Conservation (phyloP, 176 grass and related monocot genomes). For the Rhipidocladum racemiflorum region DNA sequence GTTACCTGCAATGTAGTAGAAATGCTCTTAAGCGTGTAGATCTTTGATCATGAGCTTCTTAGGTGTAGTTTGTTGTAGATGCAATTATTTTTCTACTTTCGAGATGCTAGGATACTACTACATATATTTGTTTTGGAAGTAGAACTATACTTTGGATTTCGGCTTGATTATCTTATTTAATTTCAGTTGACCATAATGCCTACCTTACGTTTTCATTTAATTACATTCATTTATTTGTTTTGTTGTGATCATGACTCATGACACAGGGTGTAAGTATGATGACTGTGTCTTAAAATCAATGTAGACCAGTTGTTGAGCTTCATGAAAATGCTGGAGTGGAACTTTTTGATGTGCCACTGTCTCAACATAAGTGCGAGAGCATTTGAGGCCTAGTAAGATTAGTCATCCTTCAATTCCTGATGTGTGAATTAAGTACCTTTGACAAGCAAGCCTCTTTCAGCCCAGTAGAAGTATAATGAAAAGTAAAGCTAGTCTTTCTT, state of each 20-base stretch:
- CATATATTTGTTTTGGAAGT: not conserved
- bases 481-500: constrained; percentile 35
- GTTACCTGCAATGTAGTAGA: not conserved
- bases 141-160: constrained; percentile 16
- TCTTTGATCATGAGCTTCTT: constrained; percentile 8
- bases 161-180: constrained; percentile 25
- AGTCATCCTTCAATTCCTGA: not conserved
- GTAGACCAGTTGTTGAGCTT: not conserved
- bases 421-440: constrained; percentile 24
- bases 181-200: not conserved
- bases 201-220: not conserved
- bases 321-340: constrained; percentile 13
- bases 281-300: not conserved
- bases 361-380: not conserved
- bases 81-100: constrained; percentile 11
- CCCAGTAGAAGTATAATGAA: constrained; percentile 16
- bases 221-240: not conserved
- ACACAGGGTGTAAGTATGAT: not conserved
- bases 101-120: not conserved
- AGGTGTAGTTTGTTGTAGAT: not conserved
- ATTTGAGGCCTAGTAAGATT: not conserved
- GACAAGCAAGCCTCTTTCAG: constrained; percentile 15
- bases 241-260: not conserved
- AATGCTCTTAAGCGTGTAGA: not conserved
- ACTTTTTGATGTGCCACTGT: not conserved